Conservation (phyloP, 176 grass and related monocot genomes). For the Thinopyrum elongatum region DNA sequence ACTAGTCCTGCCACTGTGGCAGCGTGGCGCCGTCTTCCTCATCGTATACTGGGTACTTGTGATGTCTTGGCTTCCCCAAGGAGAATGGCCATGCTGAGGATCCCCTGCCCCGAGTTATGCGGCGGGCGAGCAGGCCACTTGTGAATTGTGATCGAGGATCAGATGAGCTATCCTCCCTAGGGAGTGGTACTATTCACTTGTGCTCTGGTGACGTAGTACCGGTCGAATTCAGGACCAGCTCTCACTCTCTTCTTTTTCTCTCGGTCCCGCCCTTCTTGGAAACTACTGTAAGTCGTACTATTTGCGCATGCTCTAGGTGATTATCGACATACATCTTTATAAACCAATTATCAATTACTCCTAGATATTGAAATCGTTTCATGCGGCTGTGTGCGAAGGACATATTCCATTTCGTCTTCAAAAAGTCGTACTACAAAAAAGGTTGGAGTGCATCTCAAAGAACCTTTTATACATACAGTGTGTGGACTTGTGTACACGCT, state of each 20-base stretch:
- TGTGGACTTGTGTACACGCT: neutral
- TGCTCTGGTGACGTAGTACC: neutral
- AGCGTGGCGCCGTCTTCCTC: neutral
- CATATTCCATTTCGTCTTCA: neutral
- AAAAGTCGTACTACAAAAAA: neutral
- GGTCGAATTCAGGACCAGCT: neutral
- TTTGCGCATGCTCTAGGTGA: neutral
- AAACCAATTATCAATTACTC: neutral
- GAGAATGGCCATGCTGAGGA: neutral
- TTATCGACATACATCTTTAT: neutral
- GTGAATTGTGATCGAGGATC: neutral
- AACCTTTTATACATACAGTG: neutral
- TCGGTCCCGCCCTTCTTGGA: neutral
- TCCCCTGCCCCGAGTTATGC: neutral
- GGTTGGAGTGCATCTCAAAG: neutral
- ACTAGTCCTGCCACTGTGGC: neutral
- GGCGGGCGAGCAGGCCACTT: neutral
- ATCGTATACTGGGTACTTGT: neutral
- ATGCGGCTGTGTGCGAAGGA: neutral
- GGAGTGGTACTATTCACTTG: neutral
- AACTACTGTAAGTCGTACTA: neutral
- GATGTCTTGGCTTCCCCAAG: neutral
- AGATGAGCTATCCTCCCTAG: no score
- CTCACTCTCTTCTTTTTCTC: neutral
- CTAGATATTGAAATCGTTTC: neutral